Conservation (phyloP, 371 early-diverging fungal genomes). For the Mortierella sp. region DNA sequence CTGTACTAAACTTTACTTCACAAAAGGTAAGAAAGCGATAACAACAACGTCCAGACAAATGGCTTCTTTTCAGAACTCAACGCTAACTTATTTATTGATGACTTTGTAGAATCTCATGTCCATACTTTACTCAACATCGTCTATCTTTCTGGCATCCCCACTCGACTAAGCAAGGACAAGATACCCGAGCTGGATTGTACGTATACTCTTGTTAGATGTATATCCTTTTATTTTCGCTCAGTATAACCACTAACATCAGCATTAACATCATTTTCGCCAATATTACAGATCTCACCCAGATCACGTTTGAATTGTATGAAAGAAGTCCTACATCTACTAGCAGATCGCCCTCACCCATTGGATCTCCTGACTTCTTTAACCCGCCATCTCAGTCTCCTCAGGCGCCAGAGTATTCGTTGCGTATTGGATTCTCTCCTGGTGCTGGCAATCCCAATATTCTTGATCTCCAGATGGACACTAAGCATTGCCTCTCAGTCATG, state of each 20-base stretch:
- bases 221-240: neutral
- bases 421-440: constrained; percentile 93
- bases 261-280: neutral
- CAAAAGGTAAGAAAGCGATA: constrained; percentile 73
- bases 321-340: constrained; percentile 69
- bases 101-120: constrained; percentile 84
- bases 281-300: constrained; percentile 87
- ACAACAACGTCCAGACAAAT: neutral
- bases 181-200: constrained; percentile 95
- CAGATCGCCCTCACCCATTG: constrained; percentile 29
- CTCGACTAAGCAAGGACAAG: constrained; percentile 71
- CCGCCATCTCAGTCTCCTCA: constrained; percentile 13
- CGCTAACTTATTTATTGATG: neutral
- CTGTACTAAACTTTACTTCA: constrained; percentile 92
- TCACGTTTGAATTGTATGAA: constrained; percentile 97
- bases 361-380: neutral
- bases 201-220: constrained; percentile 23
- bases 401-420: constrained; percentile 86
- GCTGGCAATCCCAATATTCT: constrained; percentile 92
- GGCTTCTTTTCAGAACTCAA: neutral
- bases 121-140: constrained; percentile 93
- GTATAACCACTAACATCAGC: neutral
- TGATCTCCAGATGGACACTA: constrained; percentile 88
- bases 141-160: constrained; percentile 86
- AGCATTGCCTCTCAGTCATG: constrained; percentile 89